phyloP scores from a whole-genome alignment of 768 basidiomycete genomes.

The Lepiota subincarnata region DNA sequence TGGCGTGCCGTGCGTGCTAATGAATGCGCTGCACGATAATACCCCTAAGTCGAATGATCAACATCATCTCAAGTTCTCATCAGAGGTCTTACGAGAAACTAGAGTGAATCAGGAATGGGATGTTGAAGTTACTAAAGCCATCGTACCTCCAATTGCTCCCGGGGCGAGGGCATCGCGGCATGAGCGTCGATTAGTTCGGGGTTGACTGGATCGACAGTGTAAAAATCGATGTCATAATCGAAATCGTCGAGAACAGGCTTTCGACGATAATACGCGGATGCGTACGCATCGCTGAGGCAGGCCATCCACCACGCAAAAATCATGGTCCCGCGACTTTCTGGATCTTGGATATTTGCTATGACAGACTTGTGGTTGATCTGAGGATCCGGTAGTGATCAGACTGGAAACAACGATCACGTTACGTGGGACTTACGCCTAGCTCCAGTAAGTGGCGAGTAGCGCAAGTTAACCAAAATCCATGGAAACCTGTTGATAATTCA shows the following conservation, averaged over 20 bases:
- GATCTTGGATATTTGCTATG: conserved; percentile 66
- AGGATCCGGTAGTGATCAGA: conserved; percentile 1
- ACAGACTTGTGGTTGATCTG: conserved; percentile 85
- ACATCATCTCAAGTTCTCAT: conserved; percentile 7
- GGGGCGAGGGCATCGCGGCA: conserved; percentile 53
- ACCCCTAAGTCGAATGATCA: conserved; percentile 50
- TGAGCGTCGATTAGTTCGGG: conserved; percentile 44
- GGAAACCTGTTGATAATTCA: conserved; percentile 54
- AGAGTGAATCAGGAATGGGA: conserved; percentile 15
- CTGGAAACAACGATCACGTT: not conserved
- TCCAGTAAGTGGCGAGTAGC: conserved; percentile 78
- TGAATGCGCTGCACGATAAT: conserved; percentile 79
- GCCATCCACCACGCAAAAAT: conserved; percentile 96
- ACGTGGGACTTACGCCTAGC: conserved; percentile 51
- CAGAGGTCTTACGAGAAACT: conserved; percentile 63
- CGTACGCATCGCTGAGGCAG: conserved; percentile 79
- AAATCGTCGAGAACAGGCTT: conserved; percentile 86
- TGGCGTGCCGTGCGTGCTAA: conserved; percentile 80
- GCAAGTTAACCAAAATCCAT: conserved; percentile 78
- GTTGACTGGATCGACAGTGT: conserved; percentile 62
- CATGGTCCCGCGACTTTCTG: conserved; percentile 77
- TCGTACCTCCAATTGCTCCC: conserved; percentile 74
- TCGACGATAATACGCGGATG: conserved; percentile 77
- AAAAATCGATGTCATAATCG: conserved; percentile 88
- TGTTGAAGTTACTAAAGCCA: conserved; percentile 1